Percentiles rank a stretch among this genome's conserved stretches.
Conservation (phyloP, 2,329 filamentous ascomycete genomes). For the Biscogniauxia mediterranea region DNA sequence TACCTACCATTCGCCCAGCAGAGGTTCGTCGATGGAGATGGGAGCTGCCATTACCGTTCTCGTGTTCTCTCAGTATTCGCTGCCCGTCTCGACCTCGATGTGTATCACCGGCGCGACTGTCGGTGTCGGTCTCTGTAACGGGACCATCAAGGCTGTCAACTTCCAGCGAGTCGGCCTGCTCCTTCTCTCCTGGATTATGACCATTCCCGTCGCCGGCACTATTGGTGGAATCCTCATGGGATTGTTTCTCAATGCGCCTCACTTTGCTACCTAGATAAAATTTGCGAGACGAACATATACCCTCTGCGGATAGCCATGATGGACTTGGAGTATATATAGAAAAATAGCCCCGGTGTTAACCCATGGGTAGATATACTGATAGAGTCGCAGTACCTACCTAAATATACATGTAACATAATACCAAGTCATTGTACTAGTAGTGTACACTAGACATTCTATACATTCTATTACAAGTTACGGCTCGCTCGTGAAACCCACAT, state of each 20-base stretch:
- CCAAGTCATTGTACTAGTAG: too few species aligned
- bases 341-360: background rate
- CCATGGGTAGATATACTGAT: background rate
- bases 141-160: conserved; percentile 69
- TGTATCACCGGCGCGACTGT: conserved; percentile 79
- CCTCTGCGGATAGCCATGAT: background rate
- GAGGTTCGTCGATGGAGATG: conserved; percentile 71
- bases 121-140: conserved; percentile 76
- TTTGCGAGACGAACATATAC: background rate
- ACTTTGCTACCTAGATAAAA: conserved; percentile 38
- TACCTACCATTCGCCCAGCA: conserved; percentile 34
- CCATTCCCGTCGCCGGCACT: conserved; percentile 61
- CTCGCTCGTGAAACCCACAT: too few species aligned
- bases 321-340: background rate
- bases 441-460: too few species aligned
- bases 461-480: too few species aligned
- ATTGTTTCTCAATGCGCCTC: conserved; percentile 55
- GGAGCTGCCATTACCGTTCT: conserved; percentile 75
- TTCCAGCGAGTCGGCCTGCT: conserved; percentile 70
- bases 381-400: background rate
- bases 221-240: conserved; percentile 53
- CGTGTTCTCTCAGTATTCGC: conserved; percentile 70
- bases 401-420: background rate
- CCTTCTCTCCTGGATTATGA: conserved; percentile 65
- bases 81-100: conserved; percentile 76